Evolutionary conservation across 129 eudicot genomes (phyloP), one percentile per base, ranked within the genome.

Genomic region (Pseudognaphalium luteoalbum): DNA sequence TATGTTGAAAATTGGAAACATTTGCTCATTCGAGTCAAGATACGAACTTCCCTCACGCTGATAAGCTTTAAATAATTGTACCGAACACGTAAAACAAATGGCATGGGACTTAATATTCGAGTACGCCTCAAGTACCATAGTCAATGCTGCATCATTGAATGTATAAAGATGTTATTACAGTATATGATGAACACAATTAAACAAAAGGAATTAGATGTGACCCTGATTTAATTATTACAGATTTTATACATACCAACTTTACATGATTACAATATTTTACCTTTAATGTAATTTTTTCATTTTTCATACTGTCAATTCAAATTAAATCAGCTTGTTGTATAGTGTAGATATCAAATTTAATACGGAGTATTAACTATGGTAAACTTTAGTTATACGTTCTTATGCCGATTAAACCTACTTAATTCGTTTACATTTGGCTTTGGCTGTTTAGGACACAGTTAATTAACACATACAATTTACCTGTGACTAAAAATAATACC

Each of bases 151-250:
- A 60, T 19, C 61, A 22, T 7, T 56, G 14, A 57, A 16, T 25
- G 16, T 57, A 62, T 52, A 42, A 62, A 44, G 34, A 47, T 29
- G 50, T 44, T 29, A 76, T 10, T 64, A 44, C 7, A 25, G 28
- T 37, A 47, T 47, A 47, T 47, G 66, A 29, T 47, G 65, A 76
- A 11, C 34, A 64, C 16, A 5, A 59, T 28, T 11, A 14, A 58
- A 77, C 32, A 61, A 60, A 68, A 62, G 70, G 76, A 78, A 60
- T 42, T 62, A 60, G 76, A 47, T 47, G 12, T 14, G 54, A 47
- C 54, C 54, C 54, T 11, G 54, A 12, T 47, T 47, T 47, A 47
- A 14, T 4, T 47, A 11, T 14, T 47, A 44, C 52, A 10, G 47
- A 47, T 47, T 47, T 47, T 47, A 3, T 47, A 47, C 54, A 47